Conservation (phyloP, 1,139 yeast species). For the Nakaseomyces nivariensis region DNA sequence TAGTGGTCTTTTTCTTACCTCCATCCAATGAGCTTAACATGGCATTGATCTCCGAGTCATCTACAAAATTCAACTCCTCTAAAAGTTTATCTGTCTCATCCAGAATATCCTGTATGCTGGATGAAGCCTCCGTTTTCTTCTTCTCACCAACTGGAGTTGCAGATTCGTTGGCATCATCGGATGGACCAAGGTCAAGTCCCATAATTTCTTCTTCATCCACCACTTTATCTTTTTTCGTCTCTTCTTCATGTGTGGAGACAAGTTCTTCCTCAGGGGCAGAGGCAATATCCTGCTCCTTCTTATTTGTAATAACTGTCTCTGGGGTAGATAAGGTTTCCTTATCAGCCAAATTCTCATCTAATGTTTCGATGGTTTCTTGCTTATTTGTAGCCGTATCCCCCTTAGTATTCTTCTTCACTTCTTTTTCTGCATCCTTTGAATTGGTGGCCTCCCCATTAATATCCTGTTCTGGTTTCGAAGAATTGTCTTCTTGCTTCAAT, state of each 20-base stretch:
- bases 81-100: constrained; percentile 23
- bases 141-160: neutral
- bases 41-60: constrained; percentile 21
- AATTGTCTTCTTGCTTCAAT: too few species aligned
- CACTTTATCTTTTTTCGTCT: neutral
- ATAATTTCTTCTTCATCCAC: neutral
- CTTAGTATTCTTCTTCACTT: too few species aligned
- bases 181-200: neutral
- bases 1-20: neutral
- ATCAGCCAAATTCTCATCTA: too few species aligned
- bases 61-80: constrained; percentile 17
- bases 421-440: too few species aligned
- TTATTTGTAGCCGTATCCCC: too few species aligned
- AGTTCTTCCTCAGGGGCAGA: neutral
- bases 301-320: too few species aligned
- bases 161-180: neutral
- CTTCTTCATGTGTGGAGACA: neutral
- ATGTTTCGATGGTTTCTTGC: too few species aligned
- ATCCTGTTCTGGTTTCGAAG: too few species aligned
- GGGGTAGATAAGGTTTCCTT: too few species aligned
- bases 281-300: too few species aligned
- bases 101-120: constrained; percentile 10
- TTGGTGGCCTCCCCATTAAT: too few species aligned
- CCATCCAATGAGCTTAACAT: constrained; percentile 14
- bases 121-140: constrained; percentile 1